Evolutionary conservation across 495 filamentous ascomycete genomes (phyloP).

Genomic region (Annulohypoxylon moriforme): DNA sequence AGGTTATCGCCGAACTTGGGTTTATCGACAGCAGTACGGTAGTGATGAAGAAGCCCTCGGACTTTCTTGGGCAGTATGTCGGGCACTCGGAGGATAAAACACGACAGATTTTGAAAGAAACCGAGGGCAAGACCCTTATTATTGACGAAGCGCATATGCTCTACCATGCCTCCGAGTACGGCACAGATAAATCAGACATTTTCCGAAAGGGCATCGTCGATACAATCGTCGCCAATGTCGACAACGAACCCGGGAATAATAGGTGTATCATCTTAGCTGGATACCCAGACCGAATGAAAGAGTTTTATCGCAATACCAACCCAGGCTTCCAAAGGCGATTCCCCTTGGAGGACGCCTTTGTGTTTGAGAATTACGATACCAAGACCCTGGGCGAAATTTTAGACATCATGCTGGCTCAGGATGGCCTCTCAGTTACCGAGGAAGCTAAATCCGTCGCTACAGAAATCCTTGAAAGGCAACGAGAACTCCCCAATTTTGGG

Average conservation of each 20-base stretch:
- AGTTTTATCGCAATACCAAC: constrained; percentile 81
- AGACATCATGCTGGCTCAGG: constrained; percentile 61
- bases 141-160: constrained; percentile 1
- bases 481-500: constrained; percentile 66
- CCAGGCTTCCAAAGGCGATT: constrained; percentile 77
- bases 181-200: constrained; percentile 49
- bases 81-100: not conserved
- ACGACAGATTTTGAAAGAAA: not conserved
- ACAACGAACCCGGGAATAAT: constrained; percentile 78
- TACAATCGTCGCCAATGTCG: constrained; percentile 83
- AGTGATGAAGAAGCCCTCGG: not conserved
- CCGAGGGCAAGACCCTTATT: not conserved
- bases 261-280: constrained; percentile 79
- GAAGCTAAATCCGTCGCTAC: constrained; percentile 57
- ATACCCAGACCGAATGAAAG: constrained; percentile 76
- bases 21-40: not conserved
- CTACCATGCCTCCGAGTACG: not conserved
- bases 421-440: constrained; percentile 54
- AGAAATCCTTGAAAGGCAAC: constrained; percentile 59
- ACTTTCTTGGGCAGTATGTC: not conserved
- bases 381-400: constrained; percentile 66
- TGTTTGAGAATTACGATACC: constrained; percentile 74
- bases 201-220: constrained; percentile 74
- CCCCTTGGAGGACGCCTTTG: constrained; percentile 68
- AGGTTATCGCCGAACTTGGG: not conserved